phyloP scores from a whole-genome alignment of 768 basidiomycete species.

The Holtermannia corniformis region DNA sequence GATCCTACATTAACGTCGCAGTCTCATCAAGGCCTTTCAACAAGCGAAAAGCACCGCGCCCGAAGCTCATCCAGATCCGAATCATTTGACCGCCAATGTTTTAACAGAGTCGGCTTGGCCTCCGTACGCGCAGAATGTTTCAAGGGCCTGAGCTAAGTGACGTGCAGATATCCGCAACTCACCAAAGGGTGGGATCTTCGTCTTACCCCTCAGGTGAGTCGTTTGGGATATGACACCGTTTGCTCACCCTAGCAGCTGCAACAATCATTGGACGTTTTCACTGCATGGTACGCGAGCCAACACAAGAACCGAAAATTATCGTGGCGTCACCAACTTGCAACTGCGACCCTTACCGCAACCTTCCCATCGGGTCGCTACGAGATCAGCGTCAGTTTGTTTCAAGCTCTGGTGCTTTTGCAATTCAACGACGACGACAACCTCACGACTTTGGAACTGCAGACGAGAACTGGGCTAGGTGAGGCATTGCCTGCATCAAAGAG shows the following conservation, averaged over 20 bases:
- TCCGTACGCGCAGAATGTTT: conserved; percentile 16
- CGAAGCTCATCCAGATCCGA: conserved; percentile 61
- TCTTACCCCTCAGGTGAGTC: conserved; percentile 36
- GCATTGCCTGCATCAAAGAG: background rate
- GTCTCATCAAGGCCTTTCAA: conserved; percentile 31
- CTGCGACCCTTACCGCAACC: conserved; percentile 60
- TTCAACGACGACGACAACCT: conserved; percentile 66
- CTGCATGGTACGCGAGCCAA: conserved; percentile 63
- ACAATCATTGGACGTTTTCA: conserved; percentile 55
- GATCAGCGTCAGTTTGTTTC: conserved; percentile 80
- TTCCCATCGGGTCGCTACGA: conserved; percentile 64
- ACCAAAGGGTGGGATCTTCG: conserved; percentile 22
- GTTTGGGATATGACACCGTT: background rate
- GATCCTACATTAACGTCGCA: conserved; percentile 1
- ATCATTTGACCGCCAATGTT: conserved; percentile 40
- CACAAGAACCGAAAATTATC: conserved; percentile 67
- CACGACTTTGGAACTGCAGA: conserved; percentile 58
- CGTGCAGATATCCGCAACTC: conserved; percentile 10
- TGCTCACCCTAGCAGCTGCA: conserved; percentile 54
- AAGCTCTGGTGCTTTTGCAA: conserved; percentile 71
- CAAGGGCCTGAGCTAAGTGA: background rate
- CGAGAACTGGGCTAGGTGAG: conserved; percentile 64
- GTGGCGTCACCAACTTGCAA: conserved; percentile 82
- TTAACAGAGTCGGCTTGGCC: conserved; percentile 32
- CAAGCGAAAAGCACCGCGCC: conserved; percentile 36